phyloP scores from a whole-genome alignment of 768 basidiomycete genomes.

The Hebeloma cylindrosporum region DNA sequence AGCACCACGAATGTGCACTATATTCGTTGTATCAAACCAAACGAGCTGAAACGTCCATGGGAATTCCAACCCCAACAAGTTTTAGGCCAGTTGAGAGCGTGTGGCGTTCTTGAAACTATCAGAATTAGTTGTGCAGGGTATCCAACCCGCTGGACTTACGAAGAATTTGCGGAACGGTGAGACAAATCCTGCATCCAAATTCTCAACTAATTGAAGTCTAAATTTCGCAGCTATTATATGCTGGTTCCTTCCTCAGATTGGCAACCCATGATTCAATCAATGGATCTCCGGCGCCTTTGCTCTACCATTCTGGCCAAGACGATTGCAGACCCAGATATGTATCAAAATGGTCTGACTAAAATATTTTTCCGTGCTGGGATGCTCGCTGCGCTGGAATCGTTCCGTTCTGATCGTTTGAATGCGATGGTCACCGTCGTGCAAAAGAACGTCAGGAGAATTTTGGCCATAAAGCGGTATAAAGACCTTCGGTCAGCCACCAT shows the following conservation, averaged over 20 bases:
- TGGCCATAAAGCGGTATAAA: constrained; percentile 82
- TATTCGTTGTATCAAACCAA: constrained; percentile 99
- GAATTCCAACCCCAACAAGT: constrained; percentile 96
- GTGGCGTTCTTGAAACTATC: constrained; percentile 98
- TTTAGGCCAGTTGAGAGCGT: constrained; percentile 90
- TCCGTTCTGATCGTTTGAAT: constrained; percentile 86
- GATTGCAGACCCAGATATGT: constrained; percentile 93
- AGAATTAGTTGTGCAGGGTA: constrained; percentile 99
- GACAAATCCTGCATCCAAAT: background rate
- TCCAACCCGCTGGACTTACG: constrained; percentile 97
- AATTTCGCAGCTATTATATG: constrained; percentile 84
- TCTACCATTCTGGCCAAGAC: constrained; percentile 81
- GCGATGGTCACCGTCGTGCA: constrained; percentile 92
- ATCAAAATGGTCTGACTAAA: constrained; percentile 95
- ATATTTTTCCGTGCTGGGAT: constrained; percentile 99
- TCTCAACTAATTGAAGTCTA: constrained; percentile 4
- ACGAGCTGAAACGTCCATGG: constrained; percentile 96
- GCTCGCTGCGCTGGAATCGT: constrained; percentile 91
- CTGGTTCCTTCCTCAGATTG: constrained; percentile 85
- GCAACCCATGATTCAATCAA: constrained; percentile 79
- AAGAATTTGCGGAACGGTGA: constrained; percentile 96
- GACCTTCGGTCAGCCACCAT: constrained; percentile 71
- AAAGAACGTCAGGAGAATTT: constrained; percentile 90
- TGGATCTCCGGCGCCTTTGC: constrained; percentile 82
- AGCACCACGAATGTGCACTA: constrained; percentile 98